Conservation (phyloP, 164 flowering plant genomes). For the Protea cynaroides region DNA sequence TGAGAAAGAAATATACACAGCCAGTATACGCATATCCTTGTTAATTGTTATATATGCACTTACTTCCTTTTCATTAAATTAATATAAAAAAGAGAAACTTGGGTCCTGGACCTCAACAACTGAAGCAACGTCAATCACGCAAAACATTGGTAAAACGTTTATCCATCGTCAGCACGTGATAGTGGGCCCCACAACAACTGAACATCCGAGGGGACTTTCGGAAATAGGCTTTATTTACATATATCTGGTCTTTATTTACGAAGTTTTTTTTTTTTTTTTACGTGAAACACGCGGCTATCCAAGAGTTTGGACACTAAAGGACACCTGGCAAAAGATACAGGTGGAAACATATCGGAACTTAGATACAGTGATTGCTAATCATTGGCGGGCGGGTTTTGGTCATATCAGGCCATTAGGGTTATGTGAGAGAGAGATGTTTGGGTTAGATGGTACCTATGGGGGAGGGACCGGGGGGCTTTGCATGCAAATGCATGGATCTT, state of each 20-base stretch:
- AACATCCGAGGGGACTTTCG: constrained; percentile 13
- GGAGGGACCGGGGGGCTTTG: no score
- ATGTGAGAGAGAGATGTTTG: neutral
- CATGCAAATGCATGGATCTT: neutral
- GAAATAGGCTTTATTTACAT: constrained; percentile 9
- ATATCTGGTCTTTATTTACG: constrained; percentile 10
- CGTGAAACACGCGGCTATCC: constrained; percentile 26
- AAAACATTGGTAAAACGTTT: constrained; percentile 34
- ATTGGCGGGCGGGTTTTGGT: neutral
- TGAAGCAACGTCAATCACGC: constrained; percentile 86
- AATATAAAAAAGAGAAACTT: no score
- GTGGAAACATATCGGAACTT: neutral
- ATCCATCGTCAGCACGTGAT: constrained; percentile 43
- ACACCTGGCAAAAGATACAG: neutral
- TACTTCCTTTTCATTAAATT: no score
- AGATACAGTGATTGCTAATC: constrained; percentile 6
- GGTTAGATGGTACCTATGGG: no score
- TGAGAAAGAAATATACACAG: no score
- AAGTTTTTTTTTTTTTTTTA: constrained; percentile 3
- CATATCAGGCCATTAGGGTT: neutral
- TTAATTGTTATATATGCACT: no score
- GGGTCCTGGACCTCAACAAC: no score
- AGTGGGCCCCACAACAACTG: constrained; percentile 39
- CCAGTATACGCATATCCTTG: no score
- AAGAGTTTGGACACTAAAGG: constrained; percentile 29